A percentile compares a stretch with the other conserved stretches of the same genome.
phyloP scores from a whole-genome alignment of 2,329 filamentous ascomycete species.

The Metarhizium sp. region DNA sequence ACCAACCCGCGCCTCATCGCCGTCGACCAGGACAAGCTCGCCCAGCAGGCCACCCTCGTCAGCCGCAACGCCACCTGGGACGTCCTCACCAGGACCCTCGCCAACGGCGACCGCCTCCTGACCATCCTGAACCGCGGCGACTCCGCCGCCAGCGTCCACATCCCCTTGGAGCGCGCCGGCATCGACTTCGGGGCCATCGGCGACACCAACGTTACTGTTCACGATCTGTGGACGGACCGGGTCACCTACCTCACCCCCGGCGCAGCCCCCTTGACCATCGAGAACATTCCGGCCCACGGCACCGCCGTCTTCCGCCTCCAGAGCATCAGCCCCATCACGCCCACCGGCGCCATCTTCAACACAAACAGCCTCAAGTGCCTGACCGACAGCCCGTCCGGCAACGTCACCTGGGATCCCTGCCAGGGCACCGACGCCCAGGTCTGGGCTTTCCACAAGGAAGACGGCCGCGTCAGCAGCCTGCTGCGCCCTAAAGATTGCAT shows the following conservation, averaged over 20 bases:
- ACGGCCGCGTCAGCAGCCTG: slow-evolving; percentile 28
- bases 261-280: slow-evolving; percentile 12
- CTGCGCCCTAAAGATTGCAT: slow-evolving; percentile 24
- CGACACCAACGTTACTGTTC: slow-evolving; percentile 18
- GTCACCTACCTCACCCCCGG: slow-evolving; percentile 12
- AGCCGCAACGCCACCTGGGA: slow-evolving; percentile 33
- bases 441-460: slow-evolving; percentile 24
- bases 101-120: slow-evolving; percentile 36
- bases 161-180: slow-evolving; percentile 27
- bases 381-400: slow-evolving; percentile 18
- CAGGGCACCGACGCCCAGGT: slow-evolving; percentile 29
- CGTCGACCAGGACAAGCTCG: slow-evolving; percentile 31
- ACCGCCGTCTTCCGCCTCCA: slow-evolving; percentile 32
- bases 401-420: slow-evolving; percentile 26
- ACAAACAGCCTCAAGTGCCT: slow-evolving; percentile 34
- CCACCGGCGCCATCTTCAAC: slow-evolving; percentile 41
- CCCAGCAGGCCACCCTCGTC: slow-evolving; percentile 36
- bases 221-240: slow-evolving; percentile 33
- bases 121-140: slow-evolving; percentile 35
- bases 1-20: slow-evolving; percentile 31
- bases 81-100: slow-evolving; percentile 34
- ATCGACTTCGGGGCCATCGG: slow-evolving; percentile 18
- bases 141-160: slow-evolving; percentile 14
- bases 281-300: slow-evolving; percentile 26
- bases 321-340: slow-evolving; percentile 18